Evolutionary conservation across 225 moss, liverwort and hornwort species (phyloP).

Genomic region (Physcomitrellopsis africana): DNA sequence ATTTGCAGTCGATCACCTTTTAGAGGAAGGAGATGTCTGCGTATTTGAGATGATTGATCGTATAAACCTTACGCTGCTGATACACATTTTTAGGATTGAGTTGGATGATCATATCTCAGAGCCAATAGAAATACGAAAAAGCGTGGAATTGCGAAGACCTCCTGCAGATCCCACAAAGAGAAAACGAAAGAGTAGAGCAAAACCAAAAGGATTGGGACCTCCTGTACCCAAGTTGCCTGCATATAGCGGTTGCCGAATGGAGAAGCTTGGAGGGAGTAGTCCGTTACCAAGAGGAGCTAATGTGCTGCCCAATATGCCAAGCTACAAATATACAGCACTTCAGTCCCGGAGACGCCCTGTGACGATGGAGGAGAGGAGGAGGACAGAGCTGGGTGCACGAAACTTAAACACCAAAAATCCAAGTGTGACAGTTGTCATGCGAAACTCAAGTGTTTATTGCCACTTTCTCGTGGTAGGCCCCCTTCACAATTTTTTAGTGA

Average conservation of each 20-base stretch:
- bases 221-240: constrained; percentile 52
- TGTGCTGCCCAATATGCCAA: constrained; percentile 51
- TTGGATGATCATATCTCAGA: constrained; percentile 44
- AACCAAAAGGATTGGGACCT: constrained; percentile 43
- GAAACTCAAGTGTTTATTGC: constrained; percentile 60
- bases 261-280: constrained; percentile 46
- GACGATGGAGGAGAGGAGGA: constrained; percentile 60
- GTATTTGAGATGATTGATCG: constrained; percentile 57
- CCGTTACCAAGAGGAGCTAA: constrained; percentile 39
- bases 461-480: constrained; percentile 60
- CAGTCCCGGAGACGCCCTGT: constrained; percentile 54
- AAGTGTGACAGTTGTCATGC: constrained; percentile 56
- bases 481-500: constrained; percentile 6
- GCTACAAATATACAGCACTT: constrained; percentile 59
- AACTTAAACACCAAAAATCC: constrained; percentile 52
- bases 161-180: constrained; percentile 35
- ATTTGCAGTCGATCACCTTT: constrained; percentile 57
- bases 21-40: constrained; percentile 62
- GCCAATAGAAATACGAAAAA: constrained; percentile 45
- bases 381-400: constrained; percentile 53
- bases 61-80: constrained; percentile 40
- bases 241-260: constrained; percentile 55
- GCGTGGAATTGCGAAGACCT: constrained; percentile 33
- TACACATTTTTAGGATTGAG: constrained; percentile 55
- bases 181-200: constrained; percentile 55